Evolutionary conservation across 306 rosid species (phyloP).

Genomic region (Sicyos baderoa): DNA sequence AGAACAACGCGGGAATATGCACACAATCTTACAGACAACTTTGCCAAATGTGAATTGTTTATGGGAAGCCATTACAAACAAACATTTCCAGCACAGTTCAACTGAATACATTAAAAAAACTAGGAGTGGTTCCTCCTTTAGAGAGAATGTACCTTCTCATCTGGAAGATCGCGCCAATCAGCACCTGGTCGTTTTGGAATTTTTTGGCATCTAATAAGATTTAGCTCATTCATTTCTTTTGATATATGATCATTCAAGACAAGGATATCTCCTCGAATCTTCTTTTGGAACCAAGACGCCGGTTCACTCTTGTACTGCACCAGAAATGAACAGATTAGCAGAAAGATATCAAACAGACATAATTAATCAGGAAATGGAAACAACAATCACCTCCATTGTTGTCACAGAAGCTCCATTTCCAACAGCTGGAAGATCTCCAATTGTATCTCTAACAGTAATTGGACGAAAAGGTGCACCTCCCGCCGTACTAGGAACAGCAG

Average conservation of each 20-base stretch:
- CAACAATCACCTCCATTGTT: conserved; percentile 50
- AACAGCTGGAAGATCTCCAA: conserved; percentile 89
- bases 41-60: not conserved
- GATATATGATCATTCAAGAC: conserved; percentile 80
- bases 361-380: conserved; percentile 2
- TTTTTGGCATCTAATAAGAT: conserved; percentile 70
- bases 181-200: conserved; percentile 90
- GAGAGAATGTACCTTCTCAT: conserved; percentile 58
- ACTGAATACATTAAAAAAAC: not conserved
- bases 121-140: not conserved
- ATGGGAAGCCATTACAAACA: not conserved
- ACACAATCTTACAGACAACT: not conserved
- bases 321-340: conserved; percentile 13
- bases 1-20: not conserved
- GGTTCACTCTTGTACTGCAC: conserved; percentile 67
- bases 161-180: conserved; percentile 94
- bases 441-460: conserved; percentile 86
- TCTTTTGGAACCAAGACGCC: conserved; percentile 85
- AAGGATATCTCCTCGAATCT: conserved; percentile 58
- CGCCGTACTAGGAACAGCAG: conserved; percentile 83
- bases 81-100: not conserved
- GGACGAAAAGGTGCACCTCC: conserved; percentile 88
- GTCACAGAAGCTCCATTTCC: conserved; percentile 76
- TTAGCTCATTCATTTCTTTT: conserved; percentile 92
- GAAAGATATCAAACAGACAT: not conserved